Conservation (phyloP, 169 alveolate genomes). For the Eimeria zaria region DNA sequence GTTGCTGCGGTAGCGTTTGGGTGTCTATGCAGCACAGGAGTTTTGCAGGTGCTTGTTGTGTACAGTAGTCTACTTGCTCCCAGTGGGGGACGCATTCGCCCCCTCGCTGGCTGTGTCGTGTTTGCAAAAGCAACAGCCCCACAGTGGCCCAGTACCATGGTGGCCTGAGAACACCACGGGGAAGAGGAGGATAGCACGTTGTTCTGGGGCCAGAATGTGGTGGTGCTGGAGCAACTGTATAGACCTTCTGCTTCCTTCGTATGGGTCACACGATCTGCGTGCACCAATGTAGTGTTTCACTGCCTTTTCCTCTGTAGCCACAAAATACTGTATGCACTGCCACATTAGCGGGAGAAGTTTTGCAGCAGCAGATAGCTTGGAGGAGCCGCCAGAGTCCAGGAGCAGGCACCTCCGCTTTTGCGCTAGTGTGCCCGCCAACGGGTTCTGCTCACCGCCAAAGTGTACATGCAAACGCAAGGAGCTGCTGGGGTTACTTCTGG, state of each 20-base stretch:
- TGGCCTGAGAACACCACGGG: constrained; percentile 19
- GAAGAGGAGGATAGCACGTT: background rate
- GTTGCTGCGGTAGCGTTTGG: background rate
- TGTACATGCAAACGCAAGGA: background rate
- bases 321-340: background rate
- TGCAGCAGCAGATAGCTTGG: background rate
- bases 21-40: background rate
- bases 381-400: background rate
- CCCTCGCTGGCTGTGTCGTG: background rate
- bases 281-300: background rate
- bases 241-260: background rate
- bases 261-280: background rate
- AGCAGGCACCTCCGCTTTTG: background rate
- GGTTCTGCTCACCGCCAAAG: constrained; percentile 5
- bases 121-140: background rate
- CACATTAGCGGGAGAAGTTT: background rate
- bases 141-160: background rate
- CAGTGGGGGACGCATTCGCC: background rate
- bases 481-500: constrained; percentile 20
- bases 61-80: background rate
- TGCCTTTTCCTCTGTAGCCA: background rate
- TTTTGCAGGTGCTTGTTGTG: background rate
- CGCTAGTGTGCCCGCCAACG: background rate
- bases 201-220: constrained; percentile 2
- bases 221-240: constrained; percentile 10